phyloP scores from a whole-genome alignment of 164 flowering plant species.

The Cinnamomum chago region DNA sequence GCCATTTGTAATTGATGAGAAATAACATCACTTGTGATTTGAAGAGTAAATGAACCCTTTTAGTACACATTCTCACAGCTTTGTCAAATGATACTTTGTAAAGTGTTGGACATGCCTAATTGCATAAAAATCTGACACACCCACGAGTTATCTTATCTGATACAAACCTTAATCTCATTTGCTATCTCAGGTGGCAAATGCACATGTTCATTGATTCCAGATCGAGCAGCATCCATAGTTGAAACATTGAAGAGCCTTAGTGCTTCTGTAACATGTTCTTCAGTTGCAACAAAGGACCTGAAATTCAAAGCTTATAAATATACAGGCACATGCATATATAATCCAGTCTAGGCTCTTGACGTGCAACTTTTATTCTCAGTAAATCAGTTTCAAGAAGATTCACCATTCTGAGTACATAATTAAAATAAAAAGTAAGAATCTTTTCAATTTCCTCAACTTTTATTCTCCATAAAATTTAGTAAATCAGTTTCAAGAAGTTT shows the following conservation, averaged over 20 bases:
- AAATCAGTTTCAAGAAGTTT: too few species aligned
- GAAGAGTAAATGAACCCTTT: background rate
- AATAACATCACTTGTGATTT: background rate
- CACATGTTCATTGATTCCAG: conserved; percentile 78
- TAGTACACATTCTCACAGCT: background rate
- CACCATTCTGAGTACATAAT: too few species aligned
- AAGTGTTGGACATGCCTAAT: background rate
- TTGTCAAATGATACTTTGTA: background rate
- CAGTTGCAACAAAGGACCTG: conserved; percentile 84
- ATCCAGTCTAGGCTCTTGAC: too few species aligned
- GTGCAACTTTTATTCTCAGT: too few species aligned
- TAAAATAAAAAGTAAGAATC: too few species aligned
- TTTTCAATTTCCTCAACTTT: too few species aligned
- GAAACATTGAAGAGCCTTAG: conserved; percentile 74
- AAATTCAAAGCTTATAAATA: background rate
- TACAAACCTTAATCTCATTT: conserved; percentile 80
- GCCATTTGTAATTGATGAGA: background rate
- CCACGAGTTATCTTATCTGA: background rate
- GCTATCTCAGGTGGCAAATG: conserved; percentile 78
- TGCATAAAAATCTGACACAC: background rate
- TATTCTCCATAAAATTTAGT: too few species aligned
- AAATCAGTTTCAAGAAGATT: too few species aligned
- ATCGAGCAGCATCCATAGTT: conserved; percentile 96
- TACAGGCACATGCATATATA: background rate
- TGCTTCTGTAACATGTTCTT: conserved; percentile 79